phyloP scores from a whole-genome alignment of 1,284 basidiomycete species.

The Pterulicium gracile region DNA sequence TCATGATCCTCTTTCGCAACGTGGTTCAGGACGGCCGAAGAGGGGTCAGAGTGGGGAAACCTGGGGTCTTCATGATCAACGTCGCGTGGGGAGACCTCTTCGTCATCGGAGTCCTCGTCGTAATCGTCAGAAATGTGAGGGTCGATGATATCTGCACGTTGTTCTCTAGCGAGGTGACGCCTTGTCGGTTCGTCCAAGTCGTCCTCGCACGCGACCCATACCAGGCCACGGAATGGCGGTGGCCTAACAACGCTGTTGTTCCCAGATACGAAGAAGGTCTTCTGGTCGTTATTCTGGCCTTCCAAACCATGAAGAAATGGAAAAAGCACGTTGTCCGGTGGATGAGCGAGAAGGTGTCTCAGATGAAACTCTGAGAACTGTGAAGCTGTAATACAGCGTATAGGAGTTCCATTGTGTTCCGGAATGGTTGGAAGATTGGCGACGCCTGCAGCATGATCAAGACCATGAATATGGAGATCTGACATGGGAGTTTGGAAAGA shows the following conservation, averaged over 20 bases:
- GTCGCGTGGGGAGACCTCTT: conserved; percentile 20
- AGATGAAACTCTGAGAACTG: conserved; percentile 55
- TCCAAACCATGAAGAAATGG: conserved; percentile 80
- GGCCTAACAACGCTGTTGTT: conserved; percentile 5
- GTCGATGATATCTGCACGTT: conserved; percentile 18
- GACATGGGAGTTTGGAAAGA: conserved; percentile 1
- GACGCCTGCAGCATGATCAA: not conserved
- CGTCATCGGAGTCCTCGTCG: conserved; percentile 20
- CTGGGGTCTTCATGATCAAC: conserved; percentile 18
- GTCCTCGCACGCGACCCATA: conserved; percentile 68
- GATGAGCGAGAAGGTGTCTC: conserved; percentile 51
- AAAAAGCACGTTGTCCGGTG: conserved; percentile 70
- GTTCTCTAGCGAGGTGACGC: conserved; percentile 11
- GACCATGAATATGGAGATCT: not conserved
- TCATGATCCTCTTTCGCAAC: conserved; percentile 12
- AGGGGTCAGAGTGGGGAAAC: conserved; percentile 8
- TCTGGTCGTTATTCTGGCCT: conserved; percentile 65
- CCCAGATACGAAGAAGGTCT: conserved; percentile 50
- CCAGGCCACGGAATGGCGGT: conserved; percentile 43
- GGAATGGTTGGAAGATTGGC: not conserved
- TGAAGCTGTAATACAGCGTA: conserved; percentile 35
- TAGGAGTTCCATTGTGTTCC: not conserved
- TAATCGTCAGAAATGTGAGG: conserved; percentile 20
- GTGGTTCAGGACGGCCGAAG: conserved; percentile 12
- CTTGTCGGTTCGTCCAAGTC: conserved; percentile 28